Percentiles rank a stretch among this genome's conserved stretches.
Evolutionary conservation across 2,329 filamentous ascomycete genomes (phyloP).

Genomic region (Xylaria sp.): DNA sequence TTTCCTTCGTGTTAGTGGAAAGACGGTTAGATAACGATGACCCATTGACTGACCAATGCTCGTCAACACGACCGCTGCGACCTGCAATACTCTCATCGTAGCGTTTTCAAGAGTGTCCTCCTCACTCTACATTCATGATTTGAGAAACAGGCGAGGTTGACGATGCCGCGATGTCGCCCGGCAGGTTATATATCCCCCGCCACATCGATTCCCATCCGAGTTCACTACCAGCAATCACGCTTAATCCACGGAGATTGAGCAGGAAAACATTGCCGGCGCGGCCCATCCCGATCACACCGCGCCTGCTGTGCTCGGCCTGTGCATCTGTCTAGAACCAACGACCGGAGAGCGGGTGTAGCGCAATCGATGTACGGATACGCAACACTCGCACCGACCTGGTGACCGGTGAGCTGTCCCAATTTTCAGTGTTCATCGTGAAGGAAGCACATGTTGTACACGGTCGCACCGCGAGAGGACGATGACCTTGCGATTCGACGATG

Average conservation of each 20-base stretch:
- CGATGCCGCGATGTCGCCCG: too few relatives aligned
- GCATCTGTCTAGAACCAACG: background rate
- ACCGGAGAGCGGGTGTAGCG: background rate
- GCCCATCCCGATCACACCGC: background rate
- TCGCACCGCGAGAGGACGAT: background rate
- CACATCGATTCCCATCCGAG: slow-evolving; percentile 3
- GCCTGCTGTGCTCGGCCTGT: background rate
- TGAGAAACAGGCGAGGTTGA: too few relatives aligned
- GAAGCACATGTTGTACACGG: background rate
- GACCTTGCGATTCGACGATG: background rate
- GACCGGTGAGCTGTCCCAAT: background rate
- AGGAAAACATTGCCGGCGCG: background rate
- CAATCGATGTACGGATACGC: background rate
- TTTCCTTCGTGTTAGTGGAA: slow-evolving; percentile 1
- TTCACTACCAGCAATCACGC: slow-evolving; percentile 1
- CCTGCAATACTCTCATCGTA: background rate
- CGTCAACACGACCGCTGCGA: background rate
- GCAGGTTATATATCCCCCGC: too few relatives aligned
- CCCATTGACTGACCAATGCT: slow-evolving; percentile 6
- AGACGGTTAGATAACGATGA: background rate
- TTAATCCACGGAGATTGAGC: too few relatives aligned
- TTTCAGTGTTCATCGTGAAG: background rate
- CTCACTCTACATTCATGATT: too few relatives aligned
- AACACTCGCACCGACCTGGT: background rate
- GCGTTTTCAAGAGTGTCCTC: too few relatives aligned